Base-by-base conservation (phyloP, 2,329 filamentous ascomycete genomes). In the Penicillium digitatum region DNA sequence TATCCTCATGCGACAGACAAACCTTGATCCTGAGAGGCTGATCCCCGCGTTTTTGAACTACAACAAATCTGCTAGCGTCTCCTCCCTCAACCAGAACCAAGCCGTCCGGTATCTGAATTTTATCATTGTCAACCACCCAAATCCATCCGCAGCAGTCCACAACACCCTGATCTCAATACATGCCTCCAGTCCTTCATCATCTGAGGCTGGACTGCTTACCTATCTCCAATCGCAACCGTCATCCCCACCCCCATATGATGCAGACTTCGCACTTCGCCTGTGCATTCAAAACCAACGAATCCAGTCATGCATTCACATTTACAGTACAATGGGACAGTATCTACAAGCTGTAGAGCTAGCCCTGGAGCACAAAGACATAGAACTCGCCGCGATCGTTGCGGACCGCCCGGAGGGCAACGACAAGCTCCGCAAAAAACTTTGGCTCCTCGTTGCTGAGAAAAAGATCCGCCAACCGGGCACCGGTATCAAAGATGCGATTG, bases 91-190 rank as follows among this genome's bases (percentile, higher is more conserved):
- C 7, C 85, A 90, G 70, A 97, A 97, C 65, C 94, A 99, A 77
- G 94, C 94, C 0, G 82, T 97, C 37, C 85, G 94, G 39, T 99
- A 99, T 70, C 85, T 99, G 20, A 89, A 92, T 62, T 96, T 93
- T 71, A 90, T 91, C 56, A 92, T 99, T 67, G 92, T 73, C 48
- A 95, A 76, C 84, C 93, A 76, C 81, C 92, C 66, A 81, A 88
- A 70, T 87, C 91, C 50, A 82, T 87, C 56, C 82, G 86, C 94
- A 3, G 93, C 94, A 2, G 87, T 99, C 11, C 94, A 99, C 77
- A 99, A 99, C 72, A 97, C 94, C 0, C 83, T 99, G 6, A 90
- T 99, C 46, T 96, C 93, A 9, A 93, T 99, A 48, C 95, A 96
- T 70, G 94, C 94, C 4, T 91, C 92, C 0, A 87, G 94, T 63